These are phyloP conservation scores for Mortierella sp. DNA, from an alignment of 371 early-diverging fungal species.

Conservation along the genomic window DNA sequence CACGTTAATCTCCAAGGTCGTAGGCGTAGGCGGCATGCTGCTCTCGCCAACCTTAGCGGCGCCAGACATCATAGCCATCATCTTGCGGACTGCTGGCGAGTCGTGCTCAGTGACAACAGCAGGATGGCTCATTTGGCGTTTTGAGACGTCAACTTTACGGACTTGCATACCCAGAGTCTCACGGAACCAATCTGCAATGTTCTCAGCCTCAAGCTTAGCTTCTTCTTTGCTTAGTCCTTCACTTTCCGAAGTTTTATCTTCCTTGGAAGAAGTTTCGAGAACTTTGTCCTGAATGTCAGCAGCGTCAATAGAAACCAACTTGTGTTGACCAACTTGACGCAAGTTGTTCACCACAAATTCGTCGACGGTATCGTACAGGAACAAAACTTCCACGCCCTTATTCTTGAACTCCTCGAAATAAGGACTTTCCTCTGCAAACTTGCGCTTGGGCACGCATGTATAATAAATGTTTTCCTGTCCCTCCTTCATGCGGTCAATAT, in stretches of 20 bases:
- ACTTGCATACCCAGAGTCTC: constrained; percentile 72
- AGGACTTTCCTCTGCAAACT: constrained; percentile 86
- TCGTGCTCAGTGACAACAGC: constrained; percentile 85
- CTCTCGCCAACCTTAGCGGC: constrained; percentile 69
- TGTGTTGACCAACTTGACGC: constrained; percentile 79
- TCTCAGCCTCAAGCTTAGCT: constrained; percentile 69
- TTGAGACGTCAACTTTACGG: constrained; percentile 78
- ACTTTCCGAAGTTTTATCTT: constrained; percentile 28
- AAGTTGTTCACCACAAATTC: constrained; percentile 91
- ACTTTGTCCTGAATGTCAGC: constrained; percentile 68
- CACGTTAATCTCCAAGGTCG: constrained; percentile 90
- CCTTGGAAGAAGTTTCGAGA: constrained; percentile 57
- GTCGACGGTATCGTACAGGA: constrained; percentile 88
- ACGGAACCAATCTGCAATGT: constrained; percentile 77
- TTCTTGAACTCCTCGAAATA: constrained; percentile 89
- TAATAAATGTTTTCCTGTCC: constrained; percentile 96
- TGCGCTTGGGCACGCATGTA: constrained; percentile 83
- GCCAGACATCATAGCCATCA: constrained; percentile 79
- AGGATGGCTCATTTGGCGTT: constrained; percentile 78
- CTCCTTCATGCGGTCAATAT: constrained; percentile 86
- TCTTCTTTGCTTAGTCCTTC: constrained; percentile 64
- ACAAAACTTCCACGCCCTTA: constrained; percentile 84
- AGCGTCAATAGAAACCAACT: constrained; percentile 87
- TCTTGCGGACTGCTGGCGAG: constrained; percentile 80
- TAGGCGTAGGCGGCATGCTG: constrained; percentile 63